Base-by-base conservation (phyloP, 2,329 filamentous ascomycete species). In the Rutstroemia sydowiana region DNA sequence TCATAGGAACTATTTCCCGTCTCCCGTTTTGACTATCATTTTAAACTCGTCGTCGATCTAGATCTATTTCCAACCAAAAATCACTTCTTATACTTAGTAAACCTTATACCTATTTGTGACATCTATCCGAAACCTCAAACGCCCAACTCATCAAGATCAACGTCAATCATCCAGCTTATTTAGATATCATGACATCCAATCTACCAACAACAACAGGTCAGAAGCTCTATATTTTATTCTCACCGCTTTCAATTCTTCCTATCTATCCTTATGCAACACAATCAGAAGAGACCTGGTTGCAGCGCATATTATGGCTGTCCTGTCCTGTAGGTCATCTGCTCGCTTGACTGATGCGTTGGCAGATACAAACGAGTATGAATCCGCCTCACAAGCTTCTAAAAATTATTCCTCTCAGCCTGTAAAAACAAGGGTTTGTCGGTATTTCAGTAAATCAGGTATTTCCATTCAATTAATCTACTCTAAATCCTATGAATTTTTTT, bases 311-410 rank as follows among this genome's bases (percentile, higher is more conserved):
- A 55, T 53, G 52, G 55, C 48, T 44, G 39, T 41, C 44, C 48
- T 44, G 39, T 41, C 44, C 34, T 28, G 13, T 41, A 44, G 53
- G 58, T 61, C 59, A 59, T 58, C 54, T 60, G 59, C 56, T 59
- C 37, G 53, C 31, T 55, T 53, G 53, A 59, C 52, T 57, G 59
- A 63, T 64, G 62, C 61, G 61, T 55, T 63, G 63, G 62, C 61
- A 63, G 60, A 41, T 51, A 48, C 55, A 57, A 57, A 58, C 60
- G 55, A 60, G 39, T 46, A 48, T 43, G 57, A 58, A 53, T 53
- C 56, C 58, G 59, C 57, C 56, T 61, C 56, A 55, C 57, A 55
- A 56, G 54, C 51, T 53, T n/a, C 34, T 20, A 13, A 40, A 16
- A 18, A 3, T 51, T 48, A 21, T 46, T 32, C 30, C 18, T 52